Evolutionary conservation across 805 yeast genomes (phyloP).

Genomic region (Schwanniomyces polymorphus): DNA sequence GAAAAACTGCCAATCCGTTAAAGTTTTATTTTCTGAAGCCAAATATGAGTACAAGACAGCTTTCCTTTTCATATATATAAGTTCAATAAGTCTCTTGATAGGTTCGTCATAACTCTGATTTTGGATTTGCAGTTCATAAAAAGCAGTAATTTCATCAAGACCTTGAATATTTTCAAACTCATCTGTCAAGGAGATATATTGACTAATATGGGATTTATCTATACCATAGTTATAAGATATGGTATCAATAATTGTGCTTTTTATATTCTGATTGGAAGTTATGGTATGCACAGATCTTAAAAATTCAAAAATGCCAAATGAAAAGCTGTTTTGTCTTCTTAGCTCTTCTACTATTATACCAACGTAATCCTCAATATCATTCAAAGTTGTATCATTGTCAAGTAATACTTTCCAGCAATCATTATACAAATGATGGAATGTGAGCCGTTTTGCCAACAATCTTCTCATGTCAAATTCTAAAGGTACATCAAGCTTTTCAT

Average conservation of each 20-base stretch:
- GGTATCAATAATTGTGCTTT: constrained; percentile 16
- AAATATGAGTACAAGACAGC: not conserved
- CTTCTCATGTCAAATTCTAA: constrained; percentile 17
- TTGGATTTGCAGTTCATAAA: not conserved
- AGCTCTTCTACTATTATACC: constrained; percentile 23
- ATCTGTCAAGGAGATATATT: constrained; percentile 3
- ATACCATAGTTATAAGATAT: constrained; percentile 13
- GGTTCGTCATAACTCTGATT: not conserved
- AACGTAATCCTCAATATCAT: constrained; percentile 37
- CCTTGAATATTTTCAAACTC: not conserved
- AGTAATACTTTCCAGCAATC: constrained; percentile 30
- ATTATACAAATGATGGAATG: constrained; percentile 30
- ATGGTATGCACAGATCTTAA: constrained; percentile 17
- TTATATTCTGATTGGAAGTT: constrained; percentile 11
- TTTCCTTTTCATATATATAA: not conserved
- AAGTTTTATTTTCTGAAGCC: not conserved
- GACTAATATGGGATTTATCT: constrained; percentile 2
- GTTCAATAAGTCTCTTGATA: not conserved
- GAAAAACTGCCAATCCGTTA: not conserved
- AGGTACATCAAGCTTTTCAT: constrained; percentile 13
- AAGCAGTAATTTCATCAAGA: not conserved
- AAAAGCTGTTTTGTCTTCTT: constrained; percentile 14
- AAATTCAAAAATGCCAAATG: constrained; percentile 21
- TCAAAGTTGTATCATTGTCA: constrained; percentile 22
- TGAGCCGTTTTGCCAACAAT: constrained; percentile 25